These are phyloP conservation scores for Globisporangium ultimum DNA, from an alignment of 352 stramenopile genomes.

Conservation along the genomic window DNA sequence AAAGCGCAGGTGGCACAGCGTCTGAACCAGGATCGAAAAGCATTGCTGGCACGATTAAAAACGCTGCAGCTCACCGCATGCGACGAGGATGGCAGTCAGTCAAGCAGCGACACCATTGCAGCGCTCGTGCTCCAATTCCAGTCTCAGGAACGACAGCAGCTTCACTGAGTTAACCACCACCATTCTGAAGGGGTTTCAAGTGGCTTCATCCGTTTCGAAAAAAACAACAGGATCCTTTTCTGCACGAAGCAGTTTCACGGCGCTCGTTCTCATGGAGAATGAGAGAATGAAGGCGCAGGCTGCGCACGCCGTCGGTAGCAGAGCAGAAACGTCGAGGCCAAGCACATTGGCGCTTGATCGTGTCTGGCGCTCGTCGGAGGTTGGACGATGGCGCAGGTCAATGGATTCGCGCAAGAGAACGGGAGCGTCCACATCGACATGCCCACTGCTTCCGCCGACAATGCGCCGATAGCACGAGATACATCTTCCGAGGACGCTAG, in stretches of 20 bases:
- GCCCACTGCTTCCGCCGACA: neutral
- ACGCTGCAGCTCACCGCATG: neutral
- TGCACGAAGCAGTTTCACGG: too few species aligned
- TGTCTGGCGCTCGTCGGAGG: too few species aligned
- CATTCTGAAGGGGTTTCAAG: neutral
- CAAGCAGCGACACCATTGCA: neutral
- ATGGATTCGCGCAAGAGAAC: neutral
- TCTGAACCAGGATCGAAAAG: conserved; percentile 44
- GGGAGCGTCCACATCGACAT: neutral
- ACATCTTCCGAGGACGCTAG: neutral
- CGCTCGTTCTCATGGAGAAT: too few species aligned
- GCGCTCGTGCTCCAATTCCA: conserved; percentile 8
- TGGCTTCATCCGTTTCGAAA: neutral
- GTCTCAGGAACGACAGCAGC: neutral
- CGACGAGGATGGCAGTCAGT: neutral
- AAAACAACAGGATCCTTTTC: neutral
- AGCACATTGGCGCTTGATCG: too few species aligned
- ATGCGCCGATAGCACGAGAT: neutral
- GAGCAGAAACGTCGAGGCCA: too few species aligned
- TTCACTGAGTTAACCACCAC: conserved; percentile 5
- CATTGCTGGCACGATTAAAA: conserved; percentile 35
- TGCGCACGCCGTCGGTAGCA: too few species aligned
- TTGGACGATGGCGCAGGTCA: conserved; percentile 6
- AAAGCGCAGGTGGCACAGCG: conserved; percentile 22
- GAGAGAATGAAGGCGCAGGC: too few species aligned